These are phyloP conservation scores for Ceratobasidium papillatum DNA, from an alignment of 1,284 basidiomycete genomes.

Conservation along the genomic window DNA sequence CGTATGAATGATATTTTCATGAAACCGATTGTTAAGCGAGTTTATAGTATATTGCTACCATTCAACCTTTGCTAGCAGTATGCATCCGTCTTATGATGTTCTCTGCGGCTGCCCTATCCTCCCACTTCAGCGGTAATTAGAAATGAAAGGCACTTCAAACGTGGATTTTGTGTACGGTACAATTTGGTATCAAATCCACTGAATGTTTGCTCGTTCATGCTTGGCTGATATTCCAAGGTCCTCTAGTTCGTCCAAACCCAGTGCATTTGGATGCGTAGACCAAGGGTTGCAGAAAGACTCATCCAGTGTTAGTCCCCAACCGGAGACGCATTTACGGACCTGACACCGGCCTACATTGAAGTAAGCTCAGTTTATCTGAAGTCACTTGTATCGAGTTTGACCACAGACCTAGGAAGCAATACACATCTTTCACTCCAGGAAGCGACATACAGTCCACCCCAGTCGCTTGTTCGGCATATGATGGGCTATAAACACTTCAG, in stretches of 20 bases:
- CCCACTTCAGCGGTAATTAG: too few relatives aligned
- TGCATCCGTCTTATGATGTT: too few relatives aligned
- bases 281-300: not conserved
- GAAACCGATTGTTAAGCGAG: too few relatives aligned
- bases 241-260: not conserved
- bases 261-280: not conserved
- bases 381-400: not conserved
- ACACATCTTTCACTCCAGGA: not conserved
- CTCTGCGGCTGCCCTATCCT: too few relatives aligned
- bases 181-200: too few relatives aligned
- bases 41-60: too few relatives aligned
- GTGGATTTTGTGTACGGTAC: too few relatives aligned
- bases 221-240: not conserved
- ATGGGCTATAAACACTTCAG: not conserved
- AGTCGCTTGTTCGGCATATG: not conserved
- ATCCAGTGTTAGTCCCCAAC: not conserved
- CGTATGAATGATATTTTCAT: too few relatives aligned
- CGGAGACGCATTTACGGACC: not conserved
- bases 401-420: constrained; percentile 1
- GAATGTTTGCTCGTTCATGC: too few relatives aligned
- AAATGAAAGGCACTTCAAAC: too few relatives aligned
- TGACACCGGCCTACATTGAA: constrained; percentile 5
- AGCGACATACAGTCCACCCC: constrained; percentile 14
- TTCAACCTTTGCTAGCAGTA: too few relatives aligned
- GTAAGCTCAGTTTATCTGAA: not conserved